Conservation (phyloP, 768 basidiomycete genomes). For the Boletus bicolor region DNA sequence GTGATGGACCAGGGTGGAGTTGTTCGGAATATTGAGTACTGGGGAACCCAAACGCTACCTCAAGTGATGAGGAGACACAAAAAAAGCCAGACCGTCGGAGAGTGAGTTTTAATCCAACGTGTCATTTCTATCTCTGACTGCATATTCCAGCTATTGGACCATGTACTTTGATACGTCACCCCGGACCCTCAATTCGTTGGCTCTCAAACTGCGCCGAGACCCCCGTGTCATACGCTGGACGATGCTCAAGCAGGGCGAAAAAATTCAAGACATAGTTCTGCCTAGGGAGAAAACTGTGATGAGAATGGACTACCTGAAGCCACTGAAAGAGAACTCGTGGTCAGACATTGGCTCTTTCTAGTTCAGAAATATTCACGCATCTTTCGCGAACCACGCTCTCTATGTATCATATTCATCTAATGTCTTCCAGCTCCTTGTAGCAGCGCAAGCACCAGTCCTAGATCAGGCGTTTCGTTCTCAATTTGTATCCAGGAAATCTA, state of each 20-base stretch:
- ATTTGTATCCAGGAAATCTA: background rate
- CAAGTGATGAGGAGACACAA: slow-evolving; percentile 68
- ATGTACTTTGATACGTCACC: slow-evolving; percentile 90
- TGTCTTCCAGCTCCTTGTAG: background rate
- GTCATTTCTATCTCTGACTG: slow-evolving; percentile 2
- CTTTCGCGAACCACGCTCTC: background rate
- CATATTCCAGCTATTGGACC: slow-evolving; percentile 71
- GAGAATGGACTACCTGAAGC: slow-evolving; percentile 25
- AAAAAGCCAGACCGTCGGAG: slow-evolving; percentile 57
- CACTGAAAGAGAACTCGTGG: slow-evolving; percentile 24
- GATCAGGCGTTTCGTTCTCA: background rate
- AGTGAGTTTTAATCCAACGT: slow-evolving; percentile 52
- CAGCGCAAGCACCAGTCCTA: background rate
- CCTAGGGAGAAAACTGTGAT: slow-evolving; percentile 45
- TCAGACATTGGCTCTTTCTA: slow-evolving; percentile 21
- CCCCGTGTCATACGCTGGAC: slow-evolving; percentile 84
- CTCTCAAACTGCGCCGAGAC: slow-evolving; percentile 67
- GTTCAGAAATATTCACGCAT: background rate
- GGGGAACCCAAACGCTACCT: slow-evolving; percentile 71
- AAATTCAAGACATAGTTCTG: slow-evolving; percentile 62
- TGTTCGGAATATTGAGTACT: slow-evolving; percentile 73
- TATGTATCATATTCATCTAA: slow-evolving; percentile 1
- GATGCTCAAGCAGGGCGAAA: slow-evolving; percentile 72
- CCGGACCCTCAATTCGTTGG: slow-evolving; percentile 59
- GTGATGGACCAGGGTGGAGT: slow-evolving; percentile 76